Evolutionary conservation across 2,329 filamentous ascomycete genomes (phyloP), one percentile per base, ranked within the genome.

Genomic region (Stromatinia cepivora): DNA sequence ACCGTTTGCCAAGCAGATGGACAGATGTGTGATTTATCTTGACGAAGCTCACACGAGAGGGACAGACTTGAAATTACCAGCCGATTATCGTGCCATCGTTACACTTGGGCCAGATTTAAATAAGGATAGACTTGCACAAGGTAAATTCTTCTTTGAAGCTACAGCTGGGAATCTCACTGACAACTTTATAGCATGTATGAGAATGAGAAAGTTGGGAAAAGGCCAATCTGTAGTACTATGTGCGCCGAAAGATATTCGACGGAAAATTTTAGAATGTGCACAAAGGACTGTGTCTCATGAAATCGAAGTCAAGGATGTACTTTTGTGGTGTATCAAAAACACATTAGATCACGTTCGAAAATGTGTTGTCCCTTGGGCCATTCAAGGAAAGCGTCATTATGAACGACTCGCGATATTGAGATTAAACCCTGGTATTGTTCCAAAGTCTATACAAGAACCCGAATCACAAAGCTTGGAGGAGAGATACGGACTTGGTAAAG

Each of bases 21-120:
- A 87, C 4, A 73, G 3, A 89, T 87, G 90, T 67, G 76, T 92
- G 0, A 82, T 93, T 0, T 93, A 88, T 67, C 81, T 94, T 0
- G 90, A 93, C 63, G 87, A 93, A 69, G 84, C 85, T 0, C 90
- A 93, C 71, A 92, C 90, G 0, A 79, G 90, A 70, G 90, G 91
- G 0, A 92, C 85, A 0, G 90, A 94, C 71, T 75, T 93, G 0
- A 85, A 84, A 46, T 78, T 92, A 0, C 90, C 89, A 0, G 69
- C 69, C 0, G 6, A 83, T 17, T 89, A 88, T 72, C 81, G 86
- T 0, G 91, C 90, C 0, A 87, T 87, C 0, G 87, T 93, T 0
- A 93, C 90, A 0, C 76, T 94, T 0, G 90, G 90, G 0, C 82
- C 87, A 0, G 81, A 82, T 5, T 72, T 92, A 1, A 90, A 87